Evolutionary conservation across 2,329 filamentous ascomycete species (phyloP).

Genomic region (Mycogone perniciosa): DNA sequence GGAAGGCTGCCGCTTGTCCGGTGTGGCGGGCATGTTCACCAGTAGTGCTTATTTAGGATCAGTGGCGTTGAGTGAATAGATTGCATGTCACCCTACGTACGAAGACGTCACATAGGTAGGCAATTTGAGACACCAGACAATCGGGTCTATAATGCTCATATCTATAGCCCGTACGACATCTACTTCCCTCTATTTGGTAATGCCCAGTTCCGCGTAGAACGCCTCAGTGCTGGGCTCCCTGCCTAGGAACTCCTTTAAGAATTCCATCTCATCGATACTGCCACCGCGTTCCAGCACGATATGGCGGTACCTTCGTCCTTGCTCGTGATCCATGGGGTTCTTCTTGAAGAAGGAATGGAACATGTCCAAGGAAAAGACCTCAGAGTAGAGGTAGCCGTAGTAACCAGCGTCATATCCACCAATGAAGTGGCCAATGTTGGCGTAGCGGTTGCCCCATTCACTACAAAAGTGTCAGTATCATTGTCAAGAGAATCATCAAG

Average conservation of each 20-base stretch:
- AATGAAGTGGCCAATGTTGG: constrained; percentile 76
- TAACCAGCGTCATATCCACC: constrained; percentile 82
- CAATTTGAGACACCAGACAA: too few species aligned
- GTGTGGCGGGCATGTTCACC: too few species aligned
- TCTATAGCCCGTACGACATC: too few species aligned
- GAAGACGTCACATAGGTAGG: too few species aligned
- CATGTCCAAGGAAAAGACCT: constrained; percentile 82
- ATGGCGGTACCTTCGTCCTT: constrained; percentile 71
- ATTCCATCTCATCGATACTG: constrained; percentile 73
- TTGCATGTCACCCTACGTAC: too few species aligned
- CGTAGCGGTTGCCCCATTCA: constrained; percentile 70
- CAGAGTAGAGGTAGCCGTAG: constrained; percentile 67
- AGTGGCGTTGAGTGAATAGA: too few species aligned
- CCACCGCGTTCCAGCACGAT: constrained; percentile 73
- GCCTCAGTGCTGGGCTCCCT: constrained; percentile 69
- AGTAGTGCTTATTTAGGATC: too few species aligned
- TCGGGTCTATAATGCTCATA: too few species aligned
- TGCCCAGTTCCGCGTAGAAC: constrained; percentile 72
- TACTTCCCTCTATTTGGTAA: constrained; percentile 11
- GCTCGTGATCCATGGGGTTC: constrained; percentile 68
- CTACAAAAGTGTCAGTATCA: constrained; percentile 30
- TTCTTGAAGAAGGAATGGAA: constrained; percentile 74
- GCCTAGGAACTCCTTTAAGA: constrained; percentile 71
- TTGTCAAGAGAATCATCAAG: neutral
- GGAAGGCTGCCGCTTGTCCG: too few species aligned